Conservation (phyloP, 305 asterid genomes). For the Ilex paraguariensis region DNA sequence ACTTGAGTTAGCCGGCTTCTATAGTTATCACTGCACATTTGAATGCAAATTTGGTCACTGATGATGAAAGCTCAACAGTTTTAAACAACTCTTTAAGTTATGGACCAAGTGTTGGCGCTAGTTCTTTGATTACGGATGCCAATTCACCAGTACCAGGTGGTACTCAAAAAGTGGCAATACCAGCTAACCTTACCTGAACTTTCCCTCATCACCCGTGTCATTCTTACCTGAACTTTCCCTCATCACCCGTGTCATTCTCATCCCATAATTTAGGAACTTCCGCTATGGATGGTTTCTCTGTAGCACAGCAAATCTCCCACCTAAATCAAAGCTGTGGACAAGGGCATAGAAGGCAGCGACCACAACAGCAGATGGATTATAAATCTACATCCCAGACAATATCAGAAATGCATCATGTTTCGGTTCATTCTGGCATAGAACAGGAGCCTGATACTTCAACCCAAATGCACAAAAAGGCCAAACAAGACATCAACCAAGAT, state of each 20-base stretch:
- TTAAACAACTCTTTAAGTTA: slow-evolving; percentile 13
- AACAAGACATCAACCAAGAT: slow-evolving; percentile 1
- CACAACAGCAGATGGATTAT: slow-evolving; percentile 4
- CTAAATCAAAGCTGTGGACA: slow-evolving; percentile 19
- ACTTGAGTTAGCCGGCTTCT: not conserved
- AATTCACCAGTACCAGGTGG: slow-evolving; percentile 15
- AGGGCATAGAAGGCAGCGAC: slow-evolving; percentile 5
- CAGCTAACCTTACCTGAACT: slow-evolving; percentile 20
- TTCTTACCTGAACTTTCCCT: slow-evolving; percentile 19
- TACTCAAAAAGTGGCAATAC: slow-evolving; percentile 16
- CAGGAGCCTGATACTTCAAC: not conserved
- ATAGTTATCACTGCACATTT: not conserved
- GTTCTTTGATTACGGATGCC: slow-evolving; percentile 17
- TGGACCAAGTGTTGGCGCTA: slow-evolving; percentile 11
- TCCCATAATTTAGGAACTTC: slow-evolving; percentile 12
- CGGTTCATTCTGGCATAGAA: slow-evolving; percentile 6
- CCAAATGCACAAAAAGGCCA: not conserved
- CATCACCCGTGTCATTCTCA: slow-evolving; percentile 12
- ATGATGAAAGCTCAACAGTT: slow-evolving; percentile 16
- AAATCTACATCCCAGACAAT: slow-evolving; percentile 13
- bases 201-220: slow-evolving; percentile 22
- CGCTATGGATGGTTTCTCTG: slow-evolving; percentile 8
- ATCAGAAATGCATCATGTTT: slow-evolving; percentile 14
- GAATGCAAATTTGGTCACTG: slow-evolving; percentile 12
- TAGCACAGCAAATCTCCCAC: slow-evolving; percentile 8